Evolutionary conservation across 768 basidiomycete species (phyloP).

Genomic region (Tylopilus vinaceipallidus): DNA sequence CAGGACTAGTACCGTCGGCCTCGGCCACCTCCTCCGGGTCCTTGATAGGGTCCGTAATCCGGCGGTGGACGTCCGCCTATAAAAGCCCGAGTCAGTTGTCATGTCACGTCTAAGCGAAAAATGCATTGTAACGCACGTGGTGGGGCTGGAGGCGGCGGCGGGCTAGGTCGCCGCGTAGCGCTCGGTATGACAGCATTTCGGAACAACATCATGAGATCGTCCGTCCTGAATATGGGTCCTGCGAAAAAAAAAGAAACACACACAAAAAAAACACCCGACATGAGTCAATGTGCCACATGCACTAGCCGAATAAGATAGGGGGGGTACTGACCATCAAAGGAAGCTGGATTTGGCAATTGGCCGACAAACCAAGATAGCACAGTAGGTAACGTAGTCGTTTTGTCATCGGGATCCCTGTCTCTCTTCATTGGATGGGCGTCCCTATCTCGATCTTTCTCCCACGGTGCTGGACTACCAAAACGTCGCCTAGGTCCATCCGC

Average conservation of each 20-base stretch:
- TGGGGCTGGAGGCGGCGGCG: conserved; percentile 56
- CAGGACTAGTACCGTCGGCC: conserved; percentile 39
- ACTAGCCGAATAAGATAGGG: conserved; percentile 7
- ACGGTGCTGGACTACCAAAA: conserved; percentile 38
- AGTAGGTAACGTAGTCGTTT: conserved; percentile 46
- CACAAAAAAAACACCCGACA: conserved; percentile 1
- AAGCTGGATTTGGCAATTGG: conserved; percentile 62
- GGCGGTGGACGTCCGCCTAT: conserved; percentile 73
- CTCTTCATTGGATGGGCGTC: conserved; percentile 39
- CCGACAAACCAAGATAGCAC: conserved; percentile 85
- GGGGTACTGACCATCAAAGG: conserved; percentile 78
- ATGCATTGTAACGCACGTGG: conserved; percentile 33
- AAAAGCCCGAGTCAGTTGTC: conserved; percentile 4
- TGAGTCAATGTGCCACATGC: conserved; percentile 13
- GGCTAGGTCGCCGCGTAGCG: conserved; percentile 44
- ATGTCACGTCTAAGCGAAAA: conserved; percentile 1
- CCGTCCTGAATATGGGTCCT: conserved; percentile 90
- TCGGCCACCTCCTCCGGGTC: conserved; percentile 54
- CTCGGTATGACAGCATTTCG: conserved; percentile 79
- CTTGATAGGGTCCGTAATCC: conserved; percentile 84
- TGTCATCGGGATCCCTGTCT: conserved; percentile 45
- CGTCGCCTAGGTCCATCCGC: conserved; percentile 38
- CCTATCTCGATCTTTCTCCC: conserved; percentile 47
- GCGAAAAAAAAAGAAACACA: conserved; percentile 10
- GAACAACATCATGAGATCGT: conserved; percentile 86